A percentile compares a stretch with the other conserved stretches of the same genome.
These are phyloP conservation scores for Aquilaria yunnanensis DNA, from an alignment of 345 rosid species.

Conservation along the genomic window DNA sequence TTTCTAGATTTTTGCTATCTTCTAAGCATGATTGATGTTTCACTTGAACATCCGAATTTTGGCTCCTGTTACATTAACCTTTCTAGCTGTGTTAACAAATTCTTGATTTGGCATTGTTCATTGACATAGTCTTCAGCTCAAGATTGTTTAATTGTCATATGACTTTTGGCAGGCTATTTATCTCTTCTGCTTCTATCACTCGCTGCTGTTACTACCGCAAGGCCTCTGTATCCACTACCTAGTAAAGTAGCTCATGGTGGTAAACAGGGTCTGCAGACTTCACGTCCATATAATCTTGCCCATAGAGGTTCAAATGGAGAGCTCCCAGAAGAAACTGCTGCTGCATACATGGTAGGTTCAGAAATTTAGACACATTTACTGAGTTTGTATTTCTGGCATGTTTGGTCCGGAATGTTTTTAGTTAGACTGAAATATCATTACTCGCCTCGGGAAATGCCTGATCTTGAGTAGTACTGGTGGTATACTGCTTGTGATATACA, in stretches of 20 bases:
- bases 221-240: slow-evolving; percentile 72
- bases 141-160: neutral
- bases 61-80: no score
- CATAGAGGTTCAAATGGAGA: slow-evolving; percentile 93
- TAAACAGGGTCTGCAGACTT: slow-evolving; percentile 65
- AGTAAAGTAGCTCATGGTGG: slow-evolving; percentile 32
- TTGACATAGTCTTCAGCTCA: no score
- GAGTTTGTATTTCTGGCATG: neutral
- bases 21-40: no score
- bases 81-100: no score
- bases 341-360: slow-evolving; percentile 57
- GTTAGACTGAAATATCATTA: neutral
- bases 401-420: no score
- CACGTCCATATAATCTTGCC: slow-evolving; percentile 70
- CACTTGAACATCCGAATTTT: no score
- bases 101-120: no score
- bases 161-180: slow-evolving; percentile 32
- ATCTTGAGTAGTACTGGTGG: neutral
- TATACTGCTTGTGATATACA: no score
- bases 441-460: neutral
- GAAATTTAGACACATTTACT: neutral
- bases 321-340: slow-evolving; percentile 84
- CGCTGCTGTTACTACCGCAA: slow-evolving; percentile 31
- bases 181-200: slow-evolving; percentile 36
- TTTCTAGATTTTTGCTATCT: no score